A percentile compares a stretch with the other conserved stretches of the same genome.
These are phyloP conservation scores for Verbascum thapsus DNA, from an alignment of 257 asterid genomes.

Conservation along the genomic window DNA sequence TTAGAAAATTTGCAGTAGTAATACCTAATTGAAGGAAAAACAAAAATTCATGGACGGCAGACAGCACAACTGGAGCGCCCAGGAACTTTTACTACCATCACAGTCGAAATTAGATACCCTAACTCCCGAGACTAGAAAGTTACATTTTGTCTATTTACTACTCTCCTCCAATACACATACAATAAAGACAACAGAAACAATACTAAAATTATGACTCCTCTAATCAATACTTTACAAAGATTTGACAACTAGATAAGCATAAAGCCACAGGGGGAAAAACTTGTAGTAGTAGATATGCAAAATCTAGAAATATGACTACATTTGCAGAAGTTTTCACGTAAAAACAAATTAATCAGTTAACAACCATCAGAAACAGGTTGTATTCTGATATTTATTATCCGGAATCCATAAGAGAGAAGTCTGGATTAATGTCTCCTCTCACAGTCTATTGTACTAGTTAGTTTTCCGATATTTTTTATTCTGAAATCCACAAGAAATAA, in stretches of 20 bases:
- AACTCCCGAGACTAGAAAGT: conserved; percentile 3
- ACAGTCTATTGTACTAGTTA: neutral
- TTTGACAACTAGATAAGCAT: conserved; percentile 12
- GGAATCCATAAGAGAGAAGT: neutral
- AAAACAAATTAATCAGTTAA: conserved; percentile 18
- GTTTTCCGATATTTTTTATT: conserved; percentile 4
- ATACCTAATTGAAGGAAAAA: neutral
- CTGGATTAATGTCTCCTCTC: conserved; percentile 3
- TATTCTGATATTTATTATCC: conserved; percentile 4
- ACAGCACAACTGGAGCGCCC: neutral
- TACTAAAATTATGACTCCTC: neutral
- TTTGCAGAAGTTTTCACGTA: neutral
- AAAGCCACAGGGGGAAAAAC: neutral
- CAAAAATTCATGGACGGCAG: neutral
- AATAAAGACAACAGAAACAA: conserved; percentile 5
- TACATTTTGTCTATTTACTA: neutral
- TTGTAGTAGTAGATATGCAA: neutral
- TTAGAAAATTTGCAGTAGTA: neutral
- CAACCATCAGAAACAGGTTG: conserved; percentile 1
- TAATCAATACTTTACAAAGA: neutral
- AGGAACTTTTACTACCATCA: neutral
- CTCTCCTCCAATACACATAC: neutral
- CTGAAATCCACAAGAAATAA: neutral
- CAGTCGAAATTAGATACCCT: neutral
- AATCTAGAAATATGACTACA: neutral